Conservation (phyloP, 352 stramenopile species). For the Nothophytophthora sp. region DNA sequence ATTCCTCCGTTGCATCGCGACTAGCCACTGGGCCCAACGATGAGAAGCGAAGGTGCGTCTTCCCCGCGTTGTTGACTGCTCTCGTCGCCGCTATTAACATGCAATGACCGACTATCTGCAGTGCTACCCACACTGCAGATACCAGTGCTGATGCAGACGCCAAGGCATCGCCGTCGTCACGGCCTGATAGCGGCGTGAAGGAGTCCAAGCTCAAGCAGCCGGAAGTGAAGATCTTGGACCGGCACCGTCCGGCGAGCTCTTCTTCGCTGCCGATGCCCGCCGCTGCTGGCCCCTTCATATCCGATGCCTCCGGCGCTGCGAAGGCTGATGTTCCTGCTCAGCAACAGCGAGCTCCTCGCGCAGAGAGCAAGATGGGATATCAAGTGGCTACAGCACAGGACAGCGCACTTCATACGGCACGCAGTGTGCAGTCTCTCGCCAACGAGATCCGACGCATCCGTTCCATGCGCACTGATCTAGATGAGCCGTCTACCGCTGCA, state of each 20-base stretch:
- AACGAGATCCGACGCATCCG: slow-evolving; percentile 81
- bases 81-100: neutral
- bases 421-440: slow-evolving; percentile 79
- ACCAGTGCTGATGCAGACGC: slow-evolving; percentile 2
- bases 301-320: slow-evolving; percentile 45
- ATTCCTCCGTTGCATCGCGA: slow-evolving; percentile 5
- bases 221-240: slow-evolving; percentile 56
- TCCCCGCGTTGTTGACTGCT: neutral
- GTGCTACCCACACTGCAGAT: slow-evolving; percentile 18
- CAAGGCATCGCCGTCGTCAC: slow-evolving; percentile 7
- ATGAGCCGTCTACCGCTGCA: slow-evolving; percentile 15
- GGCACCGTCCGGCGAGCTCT: slow-evolving; percentile 20
- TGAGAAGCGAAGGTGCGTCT: slow-evolving; percentile 35
- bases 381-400: neutral
- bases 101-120: slow-evolving; percentile 1
- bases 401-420: slow-evolving; percentile 52
- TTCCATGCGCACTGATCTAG: slow-evolving; percentile 46
- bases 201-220: slow-evolving; percentile 80
- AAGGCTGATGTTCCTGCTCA: slow-evolving; percentile 31
- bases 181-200: slow-evolving; percentile 31
- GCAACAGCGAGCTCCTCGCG: slow-evolving; percentile 7
- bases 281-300: no score
- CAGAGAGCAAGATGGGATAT: slow-evolving; percentile 46
- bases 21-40: slow-evolving; percentile 23
- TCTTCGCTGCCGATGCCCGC: slow-evolving; percentile 15